Conservation (phyloP, 768 basidiomycete genomes). For the Gelatoporia subvermispora region DNA sequence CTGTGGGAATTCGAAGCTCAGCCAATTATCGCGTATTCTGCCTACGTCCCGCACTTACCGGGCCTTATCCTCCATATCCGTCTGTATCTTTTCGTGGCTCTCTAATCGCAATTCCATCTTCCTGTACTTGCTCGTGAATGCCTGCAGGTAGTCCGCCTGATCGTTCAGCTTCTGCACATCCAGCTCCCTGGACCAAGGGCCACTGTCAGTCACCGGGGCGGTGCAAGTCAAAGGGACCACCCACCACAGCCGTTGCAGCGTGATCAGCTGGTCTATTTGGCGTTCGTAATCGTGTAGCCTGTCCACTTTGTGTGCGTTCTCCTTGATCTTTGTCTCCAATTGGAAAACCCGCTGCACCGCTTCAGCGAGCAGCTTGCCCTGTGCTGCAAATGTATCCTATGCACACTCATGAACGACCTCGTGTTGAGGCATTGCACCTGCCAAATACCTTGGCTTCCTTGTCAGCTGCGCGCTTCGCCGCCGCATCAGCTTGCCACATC, state of each 20-base stretch:
- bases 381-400: slow-evolving; percentile 64
- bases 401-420: neutral
- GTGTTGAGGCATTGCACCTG: neutral
- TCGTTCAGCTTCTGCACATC: slow-evolving; percentile 71
- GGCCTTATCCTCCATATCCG: slow-evolving; percentile 50
- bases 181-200: slow-evolving; percentile 49
- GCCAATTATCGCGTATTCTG: neutral
- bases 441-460: slow-evolving; percentile 58
- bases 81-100: slow-evolving; percentile 49
- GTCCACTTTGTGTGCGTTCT: slow-evolving; percentile 76
- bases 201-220: neutral
- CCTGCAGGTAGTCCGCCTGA: slow-evolving; percentile 52
- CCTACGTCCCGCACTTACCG: slow-evolving; percentile 38
- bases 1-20: slow-evolving; percentile 28
- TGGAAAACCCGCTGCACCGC: slow-evolving; percentile 66
- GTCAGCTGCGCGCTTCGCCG: slow-evolving; percentile 60
- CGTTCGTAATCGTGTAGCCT: slow-evolving; percentile 79
- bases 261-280: slow-evolving; percentile 79
- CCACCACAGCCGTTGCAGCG: slow-evolving; percentile 76
- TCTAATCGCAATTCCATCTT: slow-evolving; percentile 65
- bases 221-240: slow-evolving; percentile 12
- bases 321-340: slow-evolving; percentile 70
- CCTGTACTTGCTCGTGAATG: slow-evolving; percentile 52
- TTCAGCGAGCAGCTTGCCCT: slow-evolving; percentile 63
- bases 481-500: slow-evolving; percentile 67